These are phyloP conservation scores for Coelastrella sp. DNA, from an alignment of 139 green algal species.

Conservation along the genomic window DNA sequence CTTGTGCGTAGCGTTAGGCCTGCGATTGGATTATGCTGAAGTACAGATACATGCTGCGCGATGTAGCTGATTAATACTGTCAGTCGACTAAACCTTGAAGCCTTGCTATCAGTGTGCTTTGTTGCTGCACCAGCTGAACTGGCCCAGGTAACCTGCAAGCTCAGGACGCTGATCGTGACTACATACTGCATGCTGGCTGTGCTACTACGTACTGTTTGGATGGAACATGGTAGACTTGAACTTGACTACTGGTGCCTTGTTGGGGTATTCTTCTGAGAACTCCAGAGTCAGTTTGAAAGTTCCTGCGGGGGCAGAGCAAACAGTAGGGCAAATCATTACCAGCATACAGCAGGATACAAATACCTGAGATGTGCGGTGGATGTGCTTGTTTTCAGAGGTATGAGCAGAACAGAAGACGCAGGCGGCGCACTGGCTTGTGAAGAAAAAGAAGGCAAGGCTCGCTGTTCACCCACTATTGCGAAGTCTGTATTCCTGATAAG, in stretches of 20 bases:
- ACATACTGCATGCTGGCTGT: slow-evolving; percentile 87
- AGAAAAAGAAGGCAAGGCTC: too few species aligned
- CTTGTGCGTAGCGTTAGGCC: background rate
- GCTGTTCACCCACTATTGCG: too few species aligned
- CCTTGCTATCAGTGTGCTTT: background rate
- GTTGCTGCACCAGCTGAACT: slow-evolving; percentile 4
- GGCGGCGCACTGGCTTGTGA: too few species aligned
- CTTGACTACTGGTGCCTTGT: slow-evolving; percentile 96
- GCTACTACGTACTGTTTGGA: slow-evolving; percentile 89
- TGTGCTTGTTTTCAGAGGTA: too few species aligned
- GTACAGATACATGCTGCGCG: too few species aligned
- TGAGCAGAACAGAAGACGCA: too few species aligned
- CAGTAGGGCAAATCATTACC: too few species aligned
- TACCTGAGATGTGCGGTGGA: too few species aligned
- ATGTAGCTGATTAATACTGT: background rate
- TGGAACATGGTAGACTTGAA: slow-evolving; percentile 98
- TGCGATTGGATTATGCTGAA: too few species aligned
- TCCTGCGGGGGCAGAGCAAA: slow-evolving; percentile 61
- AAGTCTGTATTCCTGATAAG: too few species aligned
- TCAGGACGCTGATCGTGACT: slow-evolving; percentile 64
- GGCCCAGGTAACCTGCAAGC: background rate
- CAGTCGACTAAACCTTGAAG: too few species aligned
- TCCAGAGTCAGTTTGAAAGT: slow-evolving; percentile 96
- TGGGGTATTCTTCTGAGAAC: slow-evolving; percentile 99
- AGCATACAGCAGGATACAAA: too few species aligned